phyloP scores from a whole-genome alignment of 352 stramenopile species.

The Pythium rhizo-oryzae region DNA sequence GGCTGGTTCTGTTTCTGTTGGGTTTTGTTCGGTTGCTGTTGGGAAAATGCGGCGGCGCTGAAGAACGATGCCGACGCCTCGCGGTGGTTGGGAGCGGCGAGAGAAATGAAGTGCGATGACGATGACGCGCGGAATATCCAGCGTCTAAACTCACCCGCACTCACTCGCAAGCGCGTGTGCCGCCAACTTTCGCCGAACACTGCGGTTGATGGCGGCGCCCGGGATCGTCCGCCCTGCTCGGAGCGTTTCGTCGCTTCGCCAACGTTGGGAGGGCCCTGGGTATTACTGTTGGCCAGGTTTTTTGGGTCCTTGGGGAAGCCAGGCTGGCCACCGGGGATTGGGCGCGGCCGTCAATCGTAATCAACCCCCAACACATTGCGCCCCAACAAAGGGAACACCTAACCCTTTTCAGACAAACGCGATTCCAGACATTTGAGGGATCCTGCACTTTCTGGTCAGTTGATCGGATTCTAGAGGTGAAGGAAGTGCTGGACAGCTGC shows the following conservation, averaged over 20 bases:
- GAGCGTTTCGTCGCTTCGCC: slow-evolving; percentile 1
- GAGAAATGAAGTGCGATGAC: no score
- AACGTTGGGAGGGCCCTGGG: not conserved
- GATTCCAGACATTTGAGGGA: not conserved
- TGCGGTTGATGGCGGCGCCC: not conserved
- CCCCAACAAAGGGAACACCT: no score
- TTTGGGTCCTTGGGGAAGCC: not conserved
- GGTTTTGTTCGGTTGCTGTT: no score
- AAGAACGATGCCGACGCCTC: no score
- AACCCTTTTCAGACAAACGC: not conserved
- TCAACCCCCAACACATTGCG: not conserved
- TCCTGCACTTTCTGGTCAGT: not conserved
- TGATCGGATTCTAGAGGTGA: not conserved
- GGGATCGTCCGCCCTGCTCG: not conserved
- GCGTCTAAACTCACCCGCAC: no score
- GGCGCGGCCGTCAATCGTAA: not conserved
- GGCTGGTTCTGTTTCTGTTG: no score
- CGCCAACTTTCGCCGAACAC: not conserved
- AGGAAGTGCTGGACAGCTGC: not conserved
- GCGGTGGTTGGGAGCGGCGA: no score
- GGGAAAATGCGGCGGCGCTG: no score
- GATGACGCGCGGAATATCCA: no score
- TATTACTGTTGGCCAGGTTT: not conserved
- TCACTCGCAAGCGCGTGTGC: not conserved
- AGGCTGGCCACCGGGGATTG: not conserved